Base-by-base conservation (phyloP, 768 basidiomycete genomes). In the Asterophora parasitica region DNA sequence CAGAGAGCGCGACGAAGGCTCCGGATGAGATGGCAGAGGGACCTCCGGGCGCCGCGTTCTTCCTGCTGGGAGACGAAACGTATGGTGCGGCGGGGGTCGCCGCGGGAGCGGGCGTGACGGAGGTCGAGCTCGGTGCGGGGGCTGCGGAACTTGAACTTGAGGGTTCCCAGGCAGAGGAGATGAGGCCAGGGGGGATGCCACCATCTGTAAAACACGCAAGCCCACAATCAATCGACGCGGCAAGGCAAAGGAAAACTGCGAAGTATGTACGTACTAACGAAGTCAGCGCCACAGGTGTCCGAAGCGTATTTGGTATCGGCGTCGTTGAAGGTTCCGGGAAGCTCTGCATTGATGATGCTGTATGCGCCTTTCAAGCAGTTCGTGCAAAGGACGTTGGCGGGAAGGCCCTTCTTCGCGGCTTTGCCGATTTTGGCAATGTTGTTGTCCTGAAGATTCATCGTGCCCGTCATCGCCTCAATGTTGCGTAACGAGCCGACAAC, bases 361-460 rank as follows among this genome's bases (percentile, higher is more conserved):
- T 71, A 74, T 15, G 66, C 68, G n/a, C 70, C 71, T 61, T 78
- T 73, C 45, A 69, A 64, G 56, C 77, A 78, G 44, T 65, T 60
- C 28, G 73, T 73, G 58, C 77, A 78, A 7, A 68, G 57, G 12
- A 75, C 52, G 9, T 63, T 72, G 31, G 62, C 52, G 8, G 56
- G 48, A 45, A 62, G 51, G 23, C 66, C 65, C 10, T 59, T 51
- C 6, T 56, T 42, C 34, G 61, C 44, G 33, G 68, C 46, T 20
- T 57, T 62, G 47, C 61, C 55, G 30, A 61, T 58, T 20, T 58
- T 58, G 20, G 42, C 37, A 34, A 63, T 37, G 48, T 61, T 57
- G 9, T 66, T 42, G 30, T 63, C 59, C 46, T 54, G 48, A 31
- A 65, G 30, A 13, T 48, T 57, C 34, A 73, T 47, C 15, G 58